These are phyloP conservation scores for Neurospora tetrasperma DNA, from an alignment of 495 filamentous ascomycete species.

Conservation along the genomic window DNA sequence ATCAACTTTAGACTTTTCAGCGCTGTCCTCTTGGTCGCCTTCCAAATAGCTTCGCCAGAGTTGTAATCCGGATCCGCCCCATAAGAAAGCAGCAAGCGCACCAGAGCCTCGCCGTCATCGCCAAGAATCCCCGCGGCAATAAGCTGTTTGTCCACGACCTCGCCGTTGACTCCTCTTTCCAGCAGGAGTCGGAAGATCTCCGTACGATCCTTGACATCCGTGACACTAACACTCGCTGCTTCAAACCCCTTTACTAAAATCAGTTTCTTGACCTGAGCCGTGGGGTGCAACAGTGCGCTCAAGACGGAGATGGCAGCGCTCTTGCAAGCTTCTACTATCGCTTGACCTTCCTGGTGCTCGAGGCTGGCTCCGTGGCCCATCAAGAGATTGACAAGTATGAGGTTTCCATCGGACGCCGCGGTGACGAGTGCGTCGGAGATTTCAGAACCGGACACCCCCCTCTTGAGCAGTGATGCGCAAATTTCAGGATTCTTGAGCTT, in stretches of 20 bases:
- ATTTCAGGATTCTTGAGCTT: constrained; percentile 21
- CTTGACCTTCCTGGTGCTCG: constrained; percentile 35
- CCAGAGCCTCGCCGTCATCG: constrained; percentile 25
- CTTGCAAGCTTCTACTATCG: constrained; percentile 34
- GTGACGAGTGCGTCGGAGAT: constrained; percentile 32
- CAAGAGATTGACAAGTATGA: constrained; percentile 31
- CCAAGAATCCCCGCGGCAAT: constrained; percentile 34
- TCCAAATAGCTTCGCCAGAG: constrained; percentile 38
- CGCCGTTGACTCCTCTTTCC: constrained; percentile 27
- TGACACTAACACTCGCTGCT: constrained; percentile 29
- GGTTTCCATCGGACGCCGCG: constrained; percentile 34
- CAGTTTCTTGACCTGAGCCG: constrained; percentile 19
- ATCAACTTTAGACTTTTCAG: constrained; percentile 35
- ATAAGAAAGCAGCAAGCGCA: constrained; percentile 31
- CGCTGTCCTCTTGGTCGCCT: constrained; percentile 31
- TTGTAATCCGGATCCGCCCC: constrained; percentile 36
- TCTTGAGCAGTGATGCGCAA: constrained; percentile 27
- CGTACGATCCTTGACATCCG: constrained; percentile 28
- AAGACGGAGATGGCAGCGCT: constrained; percentile 30
- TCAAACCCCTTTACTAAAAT: constrained; percentile 34
- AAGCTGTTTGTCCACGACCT: constrained; percentile 34
- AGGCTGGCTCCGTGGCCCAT: constrained; percentile 31
- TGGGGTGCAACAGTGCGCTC: constrained; percentile 27
- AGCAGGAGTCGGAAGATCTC: constrained; percentile 33
- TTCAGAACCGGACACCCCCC: constrained; percentile 23